Conservation (phyloP, 176 grass and related monocot genomes). For the Ensete ventricosum region DNA sequence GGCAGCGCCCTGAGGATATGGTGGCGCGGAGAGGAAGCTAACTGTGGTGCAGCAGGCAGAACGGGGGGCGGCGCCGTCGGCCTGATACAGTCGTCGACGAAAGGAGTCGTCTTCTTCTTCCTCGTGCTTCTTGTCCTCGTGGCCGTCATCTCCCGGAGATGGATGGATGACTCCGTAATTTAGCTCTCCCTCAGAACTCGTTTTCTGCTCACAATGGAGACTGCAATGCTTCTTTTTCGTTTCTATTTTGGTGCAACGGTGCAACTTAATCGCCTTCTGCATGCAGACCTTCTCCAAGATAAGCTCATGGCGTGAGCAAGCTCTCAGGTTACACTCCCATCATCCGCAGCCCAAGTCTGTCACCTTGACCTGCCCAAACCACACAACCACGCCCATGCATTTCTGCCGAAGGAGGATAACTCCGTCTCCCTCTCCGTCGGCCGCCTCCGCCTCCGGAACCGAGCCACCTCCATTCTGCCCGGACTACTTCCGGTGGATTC, state of each 20-base stretch:
- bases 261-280: too few species aligned
- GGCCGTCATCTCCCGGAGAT: neutral
- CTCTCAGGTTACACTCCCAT: neutral
- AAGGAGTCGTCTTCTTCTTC: neutral
- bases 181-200: neutral
- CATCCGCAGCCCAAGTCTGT: neutral
- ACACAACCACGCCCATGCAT: neutral
- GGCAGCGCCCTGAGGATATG: too few species aligned
- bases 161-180: neutral
- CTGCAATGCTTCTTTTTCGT: neutral
- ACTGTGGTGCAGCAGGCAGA: too few species aligned
- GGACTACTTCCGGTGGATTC: conserved; percentile 29
- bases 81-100: neutral
- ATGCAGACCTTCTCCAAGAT: neutral
- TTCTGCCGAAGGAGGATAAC: neutral
- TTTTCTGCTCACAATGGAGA: too few species aligned
- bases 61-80: too few species aligned
- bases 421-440: neutral
- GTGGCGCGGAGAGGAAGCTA: too few species aligned
- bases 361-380: conserved; percentile 13
- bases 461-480: neutral
- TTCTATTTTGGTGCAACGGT: too few species aligned
- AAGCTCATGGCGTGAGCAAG: neutral
- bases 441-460: neutral
- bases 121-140: neutral